Evolutionary conservation across 805 yeast genomes (phyloP).

Genomic region (Kazachstania psychrophila): DNA sequence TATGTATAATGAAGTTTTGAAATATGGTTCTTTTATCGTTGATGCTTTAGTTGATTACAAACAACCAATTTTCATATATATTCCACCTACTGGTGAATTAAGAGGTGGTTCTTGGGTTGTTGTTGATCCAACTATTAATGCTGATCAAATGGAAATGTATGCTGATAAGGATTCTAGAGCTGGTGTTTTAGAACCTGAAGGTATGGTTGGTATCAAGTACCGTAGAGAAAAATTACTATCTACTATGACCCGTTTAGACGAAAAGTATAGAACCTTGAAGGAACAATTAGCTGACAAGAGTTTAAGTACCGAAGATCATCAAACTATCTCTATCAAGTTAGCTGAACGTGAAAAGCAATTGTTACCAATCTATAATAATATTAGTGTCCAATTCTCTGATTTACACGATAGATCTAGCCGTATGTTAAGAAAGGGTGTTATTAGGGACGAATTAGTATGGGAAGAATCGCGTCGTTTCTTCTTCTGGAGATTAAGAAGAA

Average conservation of each 20-base stretch:
- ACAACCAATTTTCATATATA: constrained; percentile 94
- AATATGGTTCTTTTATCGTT: constrained; percentile 93
- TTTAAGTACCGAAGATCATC: constrained; percentile 55
- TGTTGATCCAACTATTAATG: constrained; percentile 94
- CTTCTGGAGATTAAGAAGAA: constrained; percentile 98
- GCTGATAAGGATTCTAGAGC: constrained; percentile 94
- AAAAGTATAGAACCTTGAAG: constrained; percentile 60
- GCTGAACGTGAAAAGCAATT: constrained; percentile 69
- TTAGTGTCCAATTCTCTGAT: constrained; percentile 94
- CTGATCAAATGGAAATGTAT: constrained; percentile 98
- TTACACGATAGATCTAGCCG: constrained; percentile 96
- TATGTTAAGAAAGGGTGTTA: constrained; percentile 91
- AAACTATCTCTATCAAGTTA: constrained; percentile 54
- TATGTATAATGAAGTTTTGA: constrained; percentile 96
- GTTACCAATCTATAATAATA: constrained; percentile 83
- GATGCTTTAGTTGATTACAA: constrained; percentile 93
- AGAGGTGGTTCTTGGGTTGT: constrained; percentile 99
- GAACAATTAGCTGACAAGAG: constrained; percentile 44
- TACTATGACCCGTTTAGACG: constrained; percentile 89
- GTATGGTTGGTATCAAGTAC: constrained; percentile 97
- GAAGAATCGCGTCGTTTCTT: constrained; percentile 82
- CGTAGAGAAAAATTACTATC: constrained; percentile 83
- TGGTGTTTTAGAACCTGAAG: constrained; percentile 98
- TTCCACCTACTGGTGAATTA: constrained; percentile 96
- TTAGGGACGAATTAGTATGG: constrained; percentile 82